Base-by-base conservation (phyloP, 1,284 basidiomycete genomes). In the Coniophora puteana region DNA sequence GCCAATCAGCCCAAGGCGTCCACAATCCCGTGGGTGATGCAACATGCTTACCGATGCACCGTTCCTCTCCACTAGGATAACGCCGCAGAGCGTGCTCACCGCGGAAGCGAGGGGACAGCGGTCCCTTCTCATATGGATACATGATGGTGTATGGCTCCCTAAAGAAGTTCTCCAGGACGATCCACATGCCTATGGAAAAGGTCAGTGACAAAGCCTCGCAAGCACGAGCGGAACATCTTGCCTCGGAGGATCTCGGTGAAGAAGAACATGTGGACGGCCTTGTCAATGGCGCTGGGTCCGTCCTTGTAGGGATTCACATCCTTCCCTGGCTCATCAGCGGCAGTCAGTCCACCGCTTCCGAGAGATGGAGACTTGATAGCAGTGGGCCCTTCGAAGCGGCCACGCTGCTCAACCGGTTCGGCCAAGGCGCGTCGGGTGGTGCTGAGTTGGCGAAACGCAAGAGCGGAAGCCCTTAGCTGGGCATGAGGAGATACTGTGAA, bases 151-250 rank as follows among this genome's bases (percentile, higher is more conserved):
- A 99, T 24, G 95, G 95, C 33, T 91, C 91, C 43, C 93, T 81
- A 80, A 95, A 96, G 71, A 96, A 93, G 65, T 98, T 90, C 67
- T 98, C 96, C 51, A 98, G 57, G n/a, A 98, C 93, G 62, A 99
- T 87, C 93, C 94, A 97, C 91, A 98, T 95, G 57, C 95, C 94
- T 96, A 52, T 12, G 45, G 33, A 38, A 30, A 28, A 32, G 36
- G 40, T 35, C 23, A 45, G 45, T 23, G 41, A 25, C 32, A 21
- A 11, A 20, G n/a, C 29, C 29, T 18, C 33, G n/a, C 8, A 21
- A 17, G n/a, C 16, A 36, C 11, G 36, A 43, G 23, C 24, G 12
- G 21, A 22, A 36, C 25, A n/a, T 44, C 76, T 51, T 57, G 93
- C 94, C 94, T 72, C 95, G 76, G 52, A 95, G 70, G 55, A 99